Evolutionary conservation across 169 alveolate genomes (phyloP), one percentile per base, ranked within the genome.

Genomic region (Eimeria sp.): DNA sequence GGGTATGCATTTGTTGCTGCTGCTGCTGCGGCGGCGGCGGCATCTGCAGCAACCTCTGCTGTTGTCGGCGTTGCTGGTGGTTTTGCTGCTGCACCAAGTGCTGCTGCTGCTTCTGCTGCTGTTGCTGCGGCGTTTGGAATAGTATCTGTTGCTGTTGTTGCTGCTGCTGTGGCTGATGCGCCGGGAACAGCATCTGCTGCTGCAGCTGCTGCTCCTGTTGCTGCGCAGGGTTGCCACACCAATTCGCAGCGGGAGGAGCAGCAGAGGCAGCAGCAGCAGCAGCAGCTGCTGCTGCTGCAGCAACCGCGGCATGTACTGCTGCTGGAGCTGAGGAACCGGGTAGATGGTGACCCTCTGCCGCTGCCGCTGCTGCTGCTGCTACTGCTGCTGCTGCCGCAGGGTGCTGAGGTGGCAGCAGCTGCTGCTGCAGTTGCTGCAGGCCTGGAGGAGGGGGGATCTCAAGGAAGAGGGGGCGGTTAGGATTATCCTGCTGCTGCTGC

Each of bases 301-400:
- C 61, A 54, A 54, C 61, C 61, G 61, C 61, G 1, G 61, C 84
- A 73, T 27, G n/a, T 2, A 40, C 84, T 30, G 84, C 84, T n/a
- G 57, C 51, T n/a, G 84, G 57, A 5, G 84, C 84, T n/a, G 75
- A 20, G 75, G 75, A n/a, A 10, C 2, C 75, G 10, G 75, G 84
- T 14, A 5, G 84, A 22, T 14, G 84, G 45, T 18, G 10, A 43
- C 20, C 84, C 30, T 45, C 84, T 18, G 84, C 45, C 30, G 43
- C 84, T 40, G 84, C 84, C 1, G 84, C 47, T 73, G 84, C 34
- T 20, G 84, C 84, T n/a, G 84, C 84, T n/a, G 84, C 84, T 10
- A 49, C 84, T 30, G 84, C 84, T 73, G 84, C 84, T 73, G 84
- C 84, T 9, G 84, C 75, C 13, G 75, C 75, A 7, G 75, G 30